Conservation (phyloP, 441 rosid species). For the Bruguiera hainesii region DNA sequence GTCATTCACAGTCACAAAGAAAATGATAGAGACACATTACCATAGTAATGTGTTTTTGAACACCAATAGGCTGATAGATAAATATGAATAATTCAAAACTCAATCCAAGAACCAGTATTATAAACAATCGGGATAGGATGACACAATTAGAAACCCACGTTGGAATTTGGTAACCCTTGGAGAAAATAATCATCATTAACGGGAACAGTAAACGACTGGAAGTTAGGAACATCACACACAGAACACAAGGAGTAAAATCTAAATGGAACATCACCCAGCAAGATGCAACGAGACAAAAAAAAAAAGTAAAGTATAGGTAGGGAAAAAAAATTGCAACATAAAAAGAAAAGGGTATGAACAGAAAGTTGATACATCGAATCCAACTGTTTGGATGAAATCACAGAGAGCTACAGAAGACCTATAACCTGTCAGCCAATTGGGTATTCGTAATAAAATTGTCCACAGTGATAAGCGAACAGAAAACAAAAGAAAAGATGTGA, state of each 20-base stretch:
- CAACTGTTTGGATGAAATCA: background rate
- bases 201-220: background rate
- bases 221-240: too few species aligned
- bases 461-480: background rate
- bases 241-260: too few species aligned
- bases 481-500: background rate
- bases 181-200: background rate
- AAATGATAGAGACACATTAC: background rate
- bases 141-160: too few species aligned
- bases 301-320: too few species aligned
- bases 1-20: constrained; percentile 6
- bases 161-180: too few species aligned
- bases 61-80: too few species aligned
- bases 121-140: too few species aligned
- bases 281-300: too few species aligned
- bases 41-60: background rate
- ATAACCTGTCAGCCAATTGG: background rate
- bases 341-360: background rate
- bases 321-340: background rate
- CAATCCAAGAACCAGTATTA: too few species aligned
- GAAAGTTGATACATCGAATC: background rate
- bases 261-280: too few species aligned
- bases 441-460: background rate
- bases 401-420: background rate
- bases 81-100: too few species aligned